These are phyloP conservation scores for Picochlorum sp. DNA, from an alignment of 139 green algal species.

Conservation along the genomic window DNA sequence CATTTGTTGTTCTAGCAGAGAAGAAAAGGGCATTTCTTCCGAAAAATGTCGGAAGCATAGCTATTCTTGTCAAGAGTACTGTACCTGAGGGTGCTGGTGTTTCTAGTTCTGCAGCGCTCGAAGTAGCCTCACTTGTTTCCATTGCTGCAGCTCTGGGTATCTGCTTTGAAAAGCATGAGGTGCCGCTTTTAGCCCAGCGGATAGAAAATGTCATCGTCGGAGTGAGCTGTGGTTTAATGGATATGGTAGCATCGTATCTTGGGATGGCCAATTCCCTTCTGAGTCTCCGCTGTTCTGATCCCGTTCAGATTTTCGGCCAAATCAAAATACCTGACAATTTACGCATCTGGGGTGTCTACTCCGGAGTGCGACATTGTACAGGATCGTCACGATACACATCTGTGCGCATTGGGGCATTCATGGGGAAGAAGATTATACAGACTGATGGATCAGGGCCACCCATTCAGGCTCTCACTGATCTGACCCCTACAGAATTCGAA, in stretches of 20 bases:
- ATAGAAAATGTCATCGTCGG: conserved; percentile 88
- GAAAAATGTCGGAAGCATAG: conserved; percentile 30
- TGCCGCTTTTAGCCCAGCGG: conserved; percentile 78
- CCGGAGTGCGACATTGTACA: conserved; percentile 74
- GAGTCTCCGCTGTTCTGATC: conserved; percentile 70
- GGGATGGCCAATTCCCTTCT: conserved; percentile 64
- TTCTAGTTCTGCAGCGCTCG: conserved; percentile 77
- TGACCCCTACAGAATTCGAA: conserved; percentile 55
- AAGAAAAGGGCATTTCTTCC: conserved; percentile 38
- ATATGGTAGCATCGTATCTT: conserved; percentile 76
- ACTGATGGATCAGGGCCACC: background rate
- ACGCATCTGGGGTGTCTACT: conserved; percentile 78
- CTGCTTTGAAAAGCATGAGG: conserved; percentile 26
- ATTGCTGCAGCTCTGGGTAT: conserved; percentile 49
- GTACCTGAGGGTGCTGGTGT: conserved; percentile 94
- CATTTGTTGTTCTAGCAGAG: conserved; percentile 68
- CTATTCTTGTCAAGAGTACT: conserved; percentile 59
- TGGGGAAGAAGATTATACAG: conserved; percentile 56
- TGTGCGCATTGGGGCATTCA: conserved; percentile 83
- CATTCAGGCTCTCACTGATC: background rate
- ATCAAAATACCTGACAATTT: conserved; percentile 60
- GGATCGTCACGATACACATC: conserved; percentile 73
- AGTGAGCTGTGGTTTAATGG: conserved; percentile 93
- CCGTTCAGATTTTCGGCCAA: conserved; percentile 55
- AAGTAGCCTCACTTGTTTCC: conserved; percentile 79